These are phyloP conservation scores for Cutaneotrichosporon spelunceum DNA, from an alignment of 1,284 basidiomycete species.

Conservation along the genomic window DNA sequence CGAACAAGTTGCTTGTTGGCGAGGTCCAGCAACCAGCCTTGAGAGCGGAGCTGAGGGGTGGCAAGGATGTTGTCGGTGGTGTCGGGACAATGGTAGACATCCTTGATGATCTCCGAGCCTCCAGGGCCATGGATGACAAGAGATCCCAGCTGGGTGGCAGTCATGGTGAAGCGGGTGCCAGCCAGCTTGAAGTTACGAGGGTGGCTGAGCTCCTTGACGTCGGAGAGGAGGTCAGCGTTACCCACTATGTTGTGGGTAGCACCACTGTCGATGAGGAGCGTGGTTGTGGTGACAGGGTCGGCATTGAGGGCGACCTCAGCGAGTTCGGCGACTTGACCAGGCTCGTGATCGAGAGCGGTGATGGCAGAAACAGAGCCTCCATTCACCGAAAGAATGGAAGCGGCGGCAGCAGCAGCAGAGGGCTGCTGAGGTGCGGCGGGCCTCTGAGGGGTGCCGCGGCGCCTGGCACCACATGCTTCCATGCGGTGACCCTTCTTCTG, in stretches of 20 bases:
- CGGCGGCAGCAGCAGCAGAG: not conserved
- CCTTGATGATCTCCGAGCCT: not conserved
- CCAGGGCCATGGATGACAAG: not conserved
- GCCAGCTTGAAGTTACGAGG: conserved; percentile 1
- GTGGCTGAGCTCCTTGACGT: not conserved
- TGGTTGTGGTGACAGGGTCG: not conserved
- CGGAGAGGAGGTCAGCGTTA: not conserved
- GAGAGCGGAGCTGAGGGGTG: not conserved
- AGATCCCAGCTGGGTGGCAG: not conserved
- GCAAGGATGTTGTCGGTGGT: conserved; percentile 7
- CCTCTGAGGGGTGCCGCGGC: too few relatives aligned
- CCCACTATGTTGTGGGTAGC: conserved; percentile 9
- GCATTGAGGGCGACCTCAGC: conserved; percentile 3
- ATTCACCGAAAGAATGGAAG: not conserved
- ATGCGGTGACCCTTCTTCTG: conserved; percentile 7
- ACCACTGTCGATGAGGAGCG: conserved; percentile 8
- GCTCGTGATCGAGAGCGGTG: not conserved
- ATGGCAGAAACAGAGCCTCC: not conserved
- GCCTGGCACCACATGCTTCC: not conserved
- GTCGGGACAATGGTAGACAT: conserved; percentile 6
- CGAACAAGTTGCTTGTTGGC: not conserved
- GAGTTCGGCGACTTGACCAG: not conserved
- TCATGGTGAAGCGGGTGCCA: conserved; percentile 5
- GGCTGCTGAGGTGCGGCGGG: too few relatives aligned
- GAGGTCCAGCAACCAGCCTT: conserved; percentile 6